Evolutionary conservation across 352 stramenopile genomes (phyloP).

Genomic region (Aphanomyces stellatus): DNA sequence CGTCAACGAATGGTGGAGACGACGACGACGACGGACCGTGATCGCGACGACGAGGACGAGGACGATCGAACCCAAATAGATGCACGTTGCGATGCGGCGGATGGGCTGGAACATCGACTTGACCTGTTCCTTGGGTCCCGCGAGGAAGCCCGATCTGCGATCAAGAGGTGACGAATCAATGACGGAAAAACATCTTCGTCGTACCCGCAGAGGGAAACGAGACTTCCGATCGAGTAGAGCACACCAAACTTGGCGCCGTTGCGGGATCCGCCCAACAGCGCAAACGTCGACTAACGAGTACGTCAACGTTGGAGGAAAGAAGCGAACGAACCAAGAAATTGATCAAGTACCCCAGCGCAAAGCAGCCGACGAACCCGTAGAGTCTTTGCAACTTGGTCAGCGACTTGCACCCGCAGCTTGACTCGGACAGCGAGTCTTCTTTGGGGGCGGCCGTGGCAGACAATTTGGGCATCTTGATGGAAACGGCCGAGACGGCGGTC

Average conservation of each 20-base stretch:
- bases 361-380: slow-evolving; percentile 64
- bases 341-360: slow-evolving; percentile 71
- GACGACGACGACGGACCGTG: slow-evolving; percentile 28
- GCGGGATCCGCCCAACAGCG: slow-evolving; percentile 50
- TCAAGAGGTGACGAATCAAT: background rate
- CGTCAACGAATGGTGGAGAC: background rate
- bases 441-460: background rate
- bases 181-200: background rate
- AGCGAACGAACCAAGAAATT: slow-evolving; percentile 55
- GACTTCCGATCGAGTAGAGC: slow-evolving; percentile 72
- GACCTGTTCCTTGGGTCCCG: slow-evolving; percentile 66
- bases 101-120: slow-evolving; percentile 85
- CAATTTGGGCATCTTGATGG: slow-evolving; percentile 11
- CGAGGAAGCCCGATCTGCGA: slow-evolving; percentile 68
- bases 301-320: background rate
- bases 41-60: slow-evolving; percentile 62
- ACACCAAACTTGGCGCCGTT: slow-evolving; percentile 75
- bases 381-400: slow-evolving; percentile 62
- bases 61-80: slow-evolving; percentile 75
- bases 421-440: slow-evolving; percentile 3
- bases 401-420: slow-evolving; percentile 34
- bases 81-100: slow-evolving; percentile 50
- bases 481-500: background rate
- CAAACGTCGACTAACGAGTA: slow-evolving; percentile 58
- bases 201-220: slow-evolving; percentile 77